Conservation (phyloP, 2,329 filamentous ascomycete genomes). For the Sordariomycetes sp. region DNA sequence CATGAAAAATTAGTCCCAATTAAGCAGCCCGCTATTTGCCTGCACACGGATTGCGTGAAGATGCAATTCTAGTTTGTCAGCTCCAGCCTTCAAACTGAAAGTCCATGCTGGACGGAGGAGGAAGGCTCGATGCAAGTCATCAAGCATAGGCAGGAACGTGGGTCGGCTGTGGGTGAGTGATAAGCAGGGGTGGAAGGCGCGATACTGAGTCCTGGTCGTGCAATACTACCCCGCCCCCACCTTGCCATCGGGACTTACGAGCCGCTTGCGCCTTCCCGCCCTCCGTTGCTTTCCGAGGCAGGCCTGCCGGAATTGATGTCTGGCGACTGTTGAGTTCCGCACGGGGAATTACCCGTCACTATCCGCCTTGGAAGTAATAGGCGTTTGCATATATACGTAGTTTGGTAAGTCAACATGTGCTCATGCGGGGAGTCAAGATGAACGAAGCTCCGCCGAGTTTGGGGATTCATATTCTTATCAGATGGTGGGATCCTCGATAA, state of each 20-base stretch:
- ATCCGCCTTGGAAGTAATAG: not conserved
- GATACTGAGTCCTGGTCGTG: not conserved
- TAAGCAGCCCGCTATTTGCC: not conserved
- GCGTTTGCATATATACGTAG: not conserved
- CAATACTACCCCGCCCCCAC: not conserved
- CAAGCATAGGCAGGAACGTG: not conserved
- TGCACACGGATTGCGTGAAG: not conserved
- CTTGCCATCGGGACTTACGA: not conserved
- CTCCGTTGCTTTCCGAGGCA: not conserved
- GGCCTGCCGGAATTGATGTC: not conserved
- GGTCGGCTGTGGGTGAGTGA: not conserved
- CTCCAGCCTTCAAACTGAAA: not conserved
- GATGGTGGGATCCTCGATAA: not conserved
- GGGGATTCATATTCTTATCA: not conserved
- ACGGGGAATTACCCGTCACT: not conserved
- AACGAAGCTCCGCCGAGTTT: not conserved
- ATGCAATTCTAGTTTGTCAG: not conserved
- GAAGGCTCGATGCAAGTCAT: not conserved
- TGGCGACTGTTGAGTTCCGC: not conserved
- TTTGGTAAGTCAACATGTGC: no score
- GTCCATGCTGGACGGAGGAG: not conserved
- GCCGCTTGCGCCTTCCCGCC: not conserved
- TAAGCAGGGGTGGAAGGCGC: not conserved
- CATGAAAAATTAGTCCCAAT: not conserved
- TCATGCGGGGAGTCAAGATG: not conserved